Base-by-base conservation (phyloP, 306 rosid species). In the Gleditsia sinensis region DNA sequence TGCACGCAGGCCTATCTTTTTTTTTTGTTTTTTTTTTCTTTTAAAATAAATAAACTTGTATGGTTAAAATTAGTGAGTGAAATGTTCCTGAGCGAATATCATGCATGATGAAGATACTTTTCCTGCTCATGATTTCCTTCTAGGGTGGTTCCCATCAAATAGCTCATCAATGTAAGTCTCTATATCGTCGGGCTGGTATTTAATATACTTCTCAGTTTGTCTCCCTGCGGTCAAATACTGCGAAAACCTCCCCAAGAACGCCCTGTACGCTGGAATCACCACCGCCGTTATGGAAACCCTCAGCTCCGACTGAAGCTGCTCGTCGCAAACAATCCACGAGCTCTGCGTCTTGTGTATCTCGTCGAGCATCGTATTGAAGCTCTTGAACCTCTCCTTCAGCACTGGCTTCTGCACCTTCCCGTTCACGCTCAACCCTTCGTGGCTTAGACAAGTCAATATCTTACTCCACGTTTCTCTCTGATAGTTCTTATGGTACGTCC, bases 271-370 rank as follows among this genome's bases (percentile, higher is more conserved):
- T 16, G 97, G 97, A 55, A 91, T 91, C 65, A 93, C 89, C 6
- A 93, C 87, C 0, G 91, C 86, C 3, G 97, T 83, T 9, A 93
- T 81, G 0, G 98, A 93, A 60, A 89, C 90, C 80, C 96, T 75
- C 1, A 93, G 88, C 85, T 93, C 98, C 42, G 98, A 91, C 25
- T 87, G 90, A 73, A 93, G 97, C 55, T 93, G 98, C 28, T 93
- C 96, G 49, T 91, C 98, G 12, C 88, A 72, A 61, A 93, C 93
- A 9, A 93, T 95, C 98, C 98, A 93, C 10, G 86, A 53, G 85
- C 91, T 85, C 69, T 93, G 98, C 8, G 93, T 80, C 75, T 82
- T 93, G 78, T 91, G 97, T 60, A 91, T 86, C 74, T 91, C 97
- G 0, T 91, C 98, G 16, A 93, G 89, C 86, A 80, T 72, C 0